Conservation (phyloP, 495 filamentous ascomycete species). For the Tuber brumale region DNA sequence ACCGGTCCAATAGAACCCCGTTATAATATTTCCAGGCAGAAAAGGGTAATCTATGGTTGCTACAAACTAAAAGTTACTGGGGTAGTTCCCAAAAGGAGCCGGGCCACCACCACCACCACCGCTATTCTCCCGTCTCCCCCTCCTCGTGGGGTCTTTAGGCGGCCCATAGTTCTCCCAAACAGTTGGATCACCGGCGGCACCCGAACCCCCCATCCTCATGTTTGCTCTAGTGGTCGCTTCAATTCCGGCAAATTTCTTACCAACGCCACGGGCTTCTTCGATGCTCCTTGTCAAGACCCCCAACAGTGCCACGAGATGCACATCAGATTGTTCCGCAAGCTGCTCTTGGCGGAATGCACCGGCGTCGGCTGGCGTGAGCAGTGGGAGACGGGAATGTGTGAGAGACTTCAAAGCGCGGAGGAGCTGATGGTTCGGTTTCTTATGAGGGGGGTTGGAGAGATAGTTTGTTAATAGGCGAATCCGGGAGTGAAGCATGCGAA, state of each 20-base stretch:
- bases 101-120: neutral
- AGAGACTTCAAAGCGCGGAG: constrained; percentile 62
- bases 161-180: constrained; percentile 8
- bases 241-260: constrained; percentile 63
- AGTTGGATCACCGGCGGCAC: constrained; percentile 4
- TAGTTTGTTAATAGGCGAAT: constrained; percentile 77
- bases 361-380: constrained; percentile 53
- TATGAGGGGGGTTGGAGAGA: constrained; percentile 59
- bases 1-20: neutral
- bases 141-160: constrained; percentile 11
- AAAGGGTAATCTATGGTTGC: neutral
- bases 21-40: neutral
- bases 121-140: constrained; percentile 18
- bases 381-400: constrained; percentile 53
- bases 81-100: constrained; percentile 12
- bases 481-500: constrained; percentile 81
- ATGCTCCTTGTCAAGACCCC: constrained; percentile 61
- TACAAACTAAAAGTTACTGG: constrained; percentile 26
- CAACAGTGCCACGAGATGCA: constrained; percentile 64
- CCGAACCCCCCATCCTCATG: constrained; percentile 18
- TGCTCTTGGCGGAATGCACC: constrained; percentile 54
- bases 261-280: constrained; percentile 59
- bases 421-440: constrained; percentile 47
- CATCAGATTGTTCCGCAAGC: constrained; percentile 66
- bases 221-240: constrained; percentile 47